Percentiles rank a stretch among this genome's conserved stretches.
Conservation (phyloP, 2,329 filamentous ascomycete genomes). For the Dichotomopilus funicola region DNA sequence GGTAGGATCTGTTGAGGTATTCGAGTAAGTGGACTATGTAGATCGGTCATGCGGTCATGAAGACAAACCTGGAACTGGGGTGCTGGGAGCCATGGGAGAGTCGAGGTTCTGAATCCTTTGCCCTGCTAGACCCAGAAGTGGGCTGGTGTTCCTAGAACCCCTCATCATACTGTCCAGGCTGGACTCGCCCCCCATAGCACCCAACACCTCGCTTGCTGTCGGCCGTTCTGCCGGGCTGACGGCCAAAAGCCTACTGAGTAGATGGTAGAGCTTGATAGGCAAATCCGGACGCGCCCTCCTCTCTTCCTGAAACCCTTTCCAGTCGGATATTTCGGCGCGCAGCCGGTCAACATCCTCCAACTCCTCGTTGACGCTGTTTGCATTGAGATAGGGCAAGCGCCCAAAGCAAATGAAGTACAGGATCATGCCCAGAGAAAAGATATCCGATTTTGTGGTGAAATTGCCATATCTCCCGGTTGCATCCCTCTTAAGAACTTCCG, state of each 20-base stretch:
- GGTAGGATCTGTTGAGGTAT: constrained; percentile 26
- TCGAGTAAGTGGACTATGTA: constrained; percentile 9
- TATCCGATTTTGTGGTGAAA: constrained; percentile 93
- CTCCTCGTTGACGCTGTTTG: constrained; percentile 82
- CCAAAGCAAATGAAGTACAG: constrained; percentile 97
- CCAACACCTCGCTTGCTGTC: constrained; percentile 77
- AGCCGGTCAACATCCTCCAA: constrained; percentile 83
- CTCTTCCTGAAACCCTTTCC: constrained; percentile 81
- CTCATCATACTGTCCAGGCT: constrained; percentile 38
- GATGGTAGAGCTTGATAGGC: constrained; percentile 76
- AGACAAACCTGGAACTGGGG: constrained; percentile 40
- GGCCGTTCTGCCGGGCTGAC: constrained; percentile 71
- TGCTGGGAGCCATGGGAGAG: constrained; percentile 44
- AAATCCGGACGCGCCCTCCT: constrained; percentile 70
- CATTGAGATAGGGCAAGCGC: constrained; percentile 74
- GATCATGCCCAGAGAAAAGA: constrained; percentile 98
- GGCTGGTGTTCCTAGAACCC: constrained; percentile 29
- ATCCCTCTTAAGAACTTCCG: constrained; percentile 74
- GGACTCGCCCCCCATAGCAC: constrained; percentile 65
- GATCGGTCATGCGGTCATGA: constrained; percentile 7
- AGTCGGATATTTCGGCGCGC: constrained; percentile 76
- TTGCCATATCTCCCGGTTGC: constrained; percentile 71
- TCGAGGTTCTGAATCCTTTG: constrained; percentile 50
- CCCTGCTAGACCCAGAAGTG: constrained; percentile 33
- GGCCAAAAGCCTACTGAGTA: constrained; percentile 74